Percentiles rank a stretch among this genome's conserved stretches.
Evolutionary conservation across 225 moss, liverwort and hornwort species (phyloP).

Genomic region (Thuidium tamariscinum): DNA sequence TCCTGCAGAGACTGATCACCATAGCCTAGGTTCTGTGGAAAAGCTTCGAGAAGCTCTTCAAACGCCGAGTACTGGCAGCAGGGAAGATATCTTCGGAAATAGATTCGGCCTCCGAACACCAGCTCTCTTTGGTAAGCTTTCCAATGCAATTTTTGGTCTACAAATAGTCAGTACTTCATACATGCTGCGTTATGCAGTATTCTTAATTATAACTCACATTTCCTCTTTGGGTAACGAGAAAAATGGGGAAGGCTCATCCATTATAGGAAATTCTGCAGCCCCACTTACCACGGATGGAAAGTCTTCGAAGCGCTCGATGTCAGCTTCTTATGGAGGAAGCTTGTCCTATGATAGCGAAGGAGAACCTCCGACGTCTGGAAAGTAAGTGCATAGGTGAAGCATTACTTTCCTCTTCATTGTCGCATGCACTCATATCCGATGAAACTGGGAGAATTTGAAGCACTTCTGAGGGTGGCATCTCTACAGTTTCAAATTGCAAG

Average conservation of each 20-base stretch:
- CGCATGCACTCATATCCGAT: background rate
- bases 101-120: constrained; percentile 37
- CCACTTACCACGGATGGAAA: constrained; percentile 32
- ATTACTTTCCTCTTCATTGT: background rate
- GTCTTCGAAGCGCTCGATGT: constrained; percentile 46
- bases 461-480: background rate
- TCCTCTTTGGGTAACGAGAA: background rate
- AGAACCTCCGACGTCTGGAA: constrained; percentile 43
- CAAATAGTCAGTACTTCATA: background rate
- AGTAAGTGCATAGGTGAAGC: constrained; percentile 5
- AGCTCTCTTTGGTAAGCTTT: constrained; percentile 37
- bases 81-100: constrained; percentile 24
- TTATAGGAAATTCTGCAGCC: constrained; percentile 10
- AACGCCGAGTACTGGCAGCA: constrained; percentile 43
- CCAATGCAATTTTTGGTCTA: background rate
- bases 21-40: constrained; percentile 42
- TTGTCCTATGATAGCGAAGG: constrained; percentile 38
- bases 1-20: constrained; percentile 1
- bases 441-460: background rate
- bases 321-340: constrained; percentile 30
- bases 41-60: constrained; percentile 53
- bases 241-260: background rate
- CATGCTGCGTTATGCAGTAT: background rate
- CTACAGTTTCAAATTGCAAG: background rate
- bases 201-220: background rate